Base-by-base conservation (phyloP, 345 rosid genomes). In the Durio zibethinus region DNA sequence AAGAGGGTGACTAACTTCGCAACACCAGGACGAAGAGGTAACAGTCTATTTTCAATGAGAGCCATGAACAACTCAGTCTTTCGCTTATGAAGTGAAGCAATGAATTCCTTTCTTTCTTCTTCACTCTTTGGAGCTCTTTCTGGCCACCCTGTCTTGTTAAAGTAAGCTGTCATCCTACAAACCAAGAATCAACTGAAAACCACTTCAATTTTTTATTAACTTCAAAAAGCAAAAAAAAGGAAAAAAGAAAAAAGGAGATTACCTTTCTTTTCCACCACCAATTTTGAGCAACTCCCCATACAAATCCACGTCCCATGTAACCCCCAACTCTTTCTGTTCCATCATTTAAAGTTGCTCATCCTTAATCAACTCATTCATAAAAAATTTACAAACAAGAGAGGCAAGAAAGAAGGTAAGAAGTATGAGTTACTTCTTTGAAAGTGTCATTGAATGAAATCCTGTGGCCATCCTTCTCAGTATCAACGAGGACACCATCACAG, bases 251-350 rank as follows among this genome's bases (percentile, higher is more conserved):
- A 1, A 31, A 48, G 36, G 31, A 14, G 53, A 35, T 45, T 81
- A 92, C 97, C 99, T 90, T 83, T 95, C 98, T 83, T 95, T 95
- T 10, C 99, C 98, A 66, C 99, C 99, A 6, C 97, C 97, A 78
- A 95, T 93, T 87, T 95, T 95, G 78, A 95, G 91, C 78, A 95
- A 83, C 72, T 95, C 94, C 0, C 98, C 98, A 75, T 93, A 95
- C 80, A 95, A 87, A 72, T 95, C 97, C 63, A 95, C 96, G 84
- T 89, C 97, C 99, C 98, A 95, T 9, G 91, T 88, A 70, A 92
- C 94, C 52, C 89, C 94, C 86, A 93, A 70, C 77, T 85, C 97
- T 90, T 80, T 92, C 97, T 91, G 87, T 48, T 14, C 59, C 75
- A 74, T 61, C 47, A 20, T 16, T 38, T 18, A n/a, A 35, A 53